Base-by-base conservation (phyloP, 371 early-diverging fungal species). In the Dichotomocladium elegans region DNA sequence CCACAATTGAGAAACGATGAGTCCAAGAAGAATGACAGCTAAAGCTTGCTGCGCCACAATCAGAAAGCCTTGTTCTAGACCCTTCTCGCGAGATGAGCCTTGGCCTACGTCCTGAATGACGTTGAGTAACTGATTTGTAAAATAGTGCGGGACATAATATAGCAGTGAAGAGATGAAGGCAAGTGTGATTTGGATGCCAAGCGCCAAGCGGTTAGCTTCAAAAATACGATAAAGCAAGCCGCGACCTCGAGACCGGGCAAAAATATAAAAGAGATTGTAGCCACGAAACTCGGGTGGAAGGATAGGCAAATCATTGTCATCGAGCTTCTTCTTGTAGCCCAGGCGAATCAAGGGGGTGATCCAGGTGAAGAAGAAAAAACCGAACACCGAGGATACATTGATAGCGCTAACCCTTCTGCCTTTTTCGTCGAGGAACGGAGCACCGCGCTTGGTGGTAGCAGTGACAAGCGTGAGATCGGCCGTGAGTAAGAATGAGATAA, bases 1-100 rank as follows among this genome's bases (percentile, higher is more conserved):
- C 63, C 78, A 74, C 8, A 78, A 54, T 48, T 80, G 80, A 4
- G 67, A 75, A 29, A 70, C 62, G 8, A 66, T 51, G 19, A 77
- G n/a, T n/a, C 68, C 70, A 14, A 67, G 53, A 15, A 72, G 26
- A 8, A 79, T 53, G 15, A 70, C 66, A 17, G 68, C 57, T 5
- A 62, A 19, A 14, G 76, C 75, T 34, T 78, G 68, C 30, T 69
- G 66, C 22, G 61, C 44, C n/a, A 80, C 72, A 34, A 72, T 67
- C 19, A 79, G 47, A 28, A 73, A 68, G 3, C 70, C 77, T 46
- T 53, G 37, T 25, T 53, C 22, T 7, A 71, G 11, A 4, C 27
- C 47, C 4, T 61, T 55, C 11, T 59, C 58, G 0, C 31, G n/a
- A 24, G 51, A 42, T 41, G 53, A 51, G 0, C 42, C 50, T 31